Base-by-base conservation (phyloP, 2,329 filamentous ascomycete genomes). In the Bretziella fagacearum region DNA sequence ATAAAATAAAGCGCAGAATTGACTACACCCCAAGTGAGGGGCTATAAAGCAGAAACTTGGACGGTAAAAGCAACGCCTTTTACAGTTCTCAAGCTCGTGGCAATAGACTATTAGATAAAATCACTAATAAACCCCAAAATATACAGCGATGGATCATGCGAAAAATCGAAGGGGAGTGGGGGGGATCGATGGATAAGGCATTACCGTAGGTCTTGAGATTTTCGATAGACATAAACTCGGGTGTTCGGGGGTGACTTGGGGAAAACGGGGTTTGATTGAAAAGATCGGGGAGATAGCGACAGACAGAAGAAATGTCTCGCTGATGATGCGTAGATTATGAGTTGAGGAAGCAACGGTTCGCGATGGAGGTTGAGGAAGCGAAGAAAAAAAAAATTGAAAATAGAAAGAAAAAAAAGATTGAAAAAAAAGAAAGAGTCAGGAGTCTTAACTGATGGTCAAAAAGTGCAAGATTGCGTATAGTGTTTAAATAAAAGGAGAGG, bases 171-270 rank as follows among this genome's bases (percentile, higher is more conserved):
- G n/a, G n/a, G n/a, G n/a, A n/a, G n/a, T n/a, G n/a, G n/a, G n/a
- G n/a, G n/a, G n/a, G n/a, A n/a, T n/a, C n/a, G n/a, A n/a, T n/a
- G n/a, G n/a, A n/a, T n/a, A n/a, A n/a, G n/a, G n/a, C n/a, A n/a
- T 63, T 70, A 91, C 84, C 84, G 79, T 85, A 85, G 74, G 81
- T 79, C 79, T 91, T 91, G 71, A 93, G 82, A 77, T 93, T 93
- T 86, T 91, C 83, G 83, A 91, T 91, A 79, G 84, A 91, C 84
- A 91, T 91, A 87, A 85, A 87, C 81, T 82, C 79, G 79, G 71
- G 72, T 75, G 77, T 78, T 74, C 61, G 62, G 59, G 67, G 70
- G 71, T 68, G 66, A 57, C 63, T 64, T 58, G 63, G 63, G 67
- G 70, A 69, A 71, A 66, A 71, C 62, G 64, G 66, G 64, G 69